Conservation (phyloP, 345 rosid species). For the Mallotus nudiflorus region DNA sequence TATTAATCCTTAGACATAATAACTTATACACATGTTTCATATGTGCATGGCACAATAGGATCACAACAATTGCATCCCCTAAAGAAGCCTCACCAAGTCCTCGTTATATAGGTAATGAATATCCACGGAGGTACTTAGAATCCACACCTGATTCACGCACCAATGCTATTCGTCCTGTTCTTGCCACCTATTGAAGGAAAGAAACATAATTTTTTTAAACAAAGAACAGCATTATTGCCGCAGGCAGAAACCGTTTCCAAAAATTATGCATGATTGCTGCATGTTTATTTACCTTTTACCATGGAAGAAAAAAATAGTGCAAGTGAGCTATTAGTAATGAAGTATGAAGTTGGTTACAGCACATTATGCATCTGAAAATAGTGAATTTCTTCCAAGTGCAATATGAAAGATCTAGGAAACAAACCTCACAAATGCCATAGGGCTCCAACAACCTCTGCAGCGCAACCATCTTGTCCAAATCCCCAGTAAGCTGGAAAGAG, state of each 20-base stretch:
- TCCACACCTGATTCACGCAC: constrained; percentile 90
- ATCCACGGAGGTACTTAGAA: constrained; percentile 83
- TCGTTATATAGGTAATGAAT: constrained; percentile 59
- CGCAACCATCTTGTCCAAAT: constrained; percentile 93
- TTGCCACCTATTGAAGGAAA: constrained; percentile 62
- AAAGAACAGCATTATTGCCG: not conserved
- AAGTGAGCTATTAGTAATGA: too few species aligned
- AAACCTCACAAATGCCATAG: constrained; percentile 93
- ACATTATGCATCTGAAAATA: not conserved
- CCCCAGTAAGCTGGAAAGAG: constrained; percentile 74
- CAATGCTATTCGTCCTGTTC: constrained; percentile 89
- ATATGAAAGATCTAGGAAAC: constrained; percentile 22
- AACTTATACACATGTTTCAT: not conserved
- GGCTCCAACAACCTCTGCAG: constrained; percentile 90
- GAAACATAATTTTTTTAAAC: not conserved
- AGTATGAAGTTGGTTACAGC: not conserved
- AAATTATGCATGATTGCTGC: not conserved
- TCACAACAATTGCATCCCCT: not conserved
- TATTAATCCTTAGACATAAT: not conserved
- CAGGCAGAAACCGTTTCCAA: not conserved
- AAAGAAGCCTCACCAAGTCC: not conserved
- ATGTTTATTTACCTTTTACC: not conserved
- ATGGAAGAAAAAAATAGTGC: too few species aligned
- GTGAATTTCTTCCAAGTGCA: not conserved
- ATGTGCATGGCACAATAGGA: too few species aligned